Percentiles rank a stretch among this genome's conserved stretches.
These are phyloP conservation scores for Fremontodendron californicum DNA, from an alignment of 345 rosid genomes.

Conservation along the genomic window DNA sequence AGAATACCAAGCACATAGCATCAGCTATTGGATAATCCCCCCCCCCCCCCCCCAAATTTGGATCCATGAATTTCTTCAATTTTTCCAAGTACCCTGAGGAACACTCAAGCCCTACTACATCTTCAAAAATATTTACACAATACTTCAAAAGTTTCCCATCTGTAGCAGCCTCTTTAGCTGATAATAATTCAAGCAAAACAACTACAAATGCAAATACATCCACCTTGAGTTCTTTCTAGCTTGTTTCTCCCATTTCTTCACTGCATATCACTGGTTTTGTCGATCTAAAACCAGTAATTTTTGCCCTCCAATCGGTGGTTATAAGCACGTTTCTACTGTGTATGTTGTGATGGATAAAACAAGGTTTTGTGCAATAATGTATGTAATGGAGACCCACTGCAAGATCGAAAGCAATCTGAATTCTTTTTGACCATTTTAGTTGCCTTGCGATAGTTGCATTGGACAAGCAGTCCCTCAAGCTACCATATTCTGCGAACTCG, in stretches of 20 bases:
- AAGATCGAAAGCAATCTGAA: constrained; percentile 35
- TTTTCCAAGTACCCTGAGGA: constrained; percentile 24
- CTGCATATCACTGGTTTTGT: constrained; percentile 23
- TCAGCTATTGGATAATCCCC: constrained; percentile 26
- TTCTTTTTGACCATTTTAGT: constrained; percentile 32
- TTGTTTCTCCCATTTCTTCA: constrained; percentile 4
- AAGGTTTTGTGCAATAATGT: constrained; percentile 29
- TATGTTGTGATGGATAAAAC: constrained; percentile 25
- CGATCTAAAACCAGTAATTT: constrained; percentile 27
- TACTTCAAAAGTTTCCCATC: constrained; percentile 21
- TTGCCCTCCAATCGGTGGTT: too few relatives aligned
- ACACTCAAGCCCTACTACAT: constrained; percentile 24
- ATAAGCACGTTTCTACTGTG: constrained; percentile 29
- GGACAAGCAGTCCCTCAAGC: constrained; percentile 28
- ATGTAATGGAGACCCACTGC: constrained; percentile 34
- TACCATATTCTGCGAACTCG: constrained; percentile 30
- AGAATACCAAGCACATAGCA: constrained; percentile 22
- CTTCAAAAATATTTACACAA: constrained; percentile 10
- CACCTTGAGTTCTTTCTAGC: constrained; percentile 22
- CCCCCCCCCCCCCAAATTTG: constrained; percentile 24
- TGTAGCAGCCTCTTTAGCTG: constrained; percentile 24
- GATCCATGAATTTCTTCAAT: constrained; percentile 29
- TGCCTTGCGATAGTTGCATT: constrained; percentile 18
- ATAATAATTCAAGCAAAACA: constrained; percentile 31
- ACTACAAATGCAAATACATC: constrained; percentile 37